Conservation (phyloP, 306 rosid genomes). For the Ziziphus jujuba region DNA sequence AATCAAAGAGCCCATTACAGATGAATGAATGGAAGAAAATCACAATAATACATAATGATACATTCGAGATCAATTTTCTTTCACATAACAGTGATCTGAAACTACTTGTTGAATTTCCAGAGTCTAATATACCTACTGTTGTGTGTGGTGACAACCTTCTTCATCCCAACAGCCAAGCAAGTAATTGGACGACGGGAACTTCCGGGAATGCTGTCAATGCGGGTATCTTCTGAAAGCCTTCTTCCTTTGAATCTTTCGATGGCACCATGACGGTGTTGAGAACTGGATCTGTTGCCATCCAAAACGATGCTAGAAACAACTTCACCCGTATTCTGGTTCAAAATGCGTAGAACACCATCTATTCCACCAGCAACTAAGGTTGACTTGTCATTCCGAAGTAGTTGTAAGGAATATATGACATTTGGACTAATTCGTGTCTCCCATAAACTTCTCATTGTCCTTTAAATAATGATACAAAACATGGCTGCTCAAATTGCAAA, state of each 20-base stretch:
- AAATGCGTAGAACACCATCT: slow-evolving; percentile 66
- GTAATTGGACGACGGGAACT: slow-evolving; percentile 57
- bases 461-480: slow-evolving; percentile 30
- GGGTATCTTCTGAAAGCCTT: slow-evolving; percentile 43
- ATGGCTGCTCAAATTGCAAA: background rate
- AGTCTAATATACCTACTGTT: slow-evolving; percentile 47
- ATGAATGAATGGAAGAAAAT: too few relatives aligned
- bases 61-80: too few relatives aligned
- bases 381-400: slow-evolving; percentile 57
- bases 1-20: too few relatives aligned
- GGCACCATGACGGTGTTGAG: slow-evolving; percentile 24
- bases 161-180: slow-evolving; percentile 83
- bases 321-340: slow-evolving; percentile 66
- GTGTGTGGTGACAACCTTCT: slow-evolving; percentile 79
- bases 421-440: slow-evolving; percentile 63
- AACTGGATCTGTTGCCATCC: slow-evolving; percentile 33
- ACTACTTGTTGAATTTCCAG: slow-evolving; percentile 63
- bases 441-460: slow-evolving; percentile 74
- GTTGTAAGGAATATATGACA: slow-evolving; percentile 59
- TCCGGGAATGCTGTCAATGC: slow-evolving; percentile 42
- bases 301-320: slow-evolving; percentile 43
- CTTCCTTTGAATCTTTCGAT: slow-evolving; percentile 48
- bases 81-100: too few relatives aligned
- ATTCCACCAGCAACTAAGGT: slow-evolving; percentile 77
- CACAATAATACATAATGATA: too few relatives aligned